phyloP scores from a whole-genome alignment of 2,329 filamentous ascomycete species.

The Exophiala bonariae region DNA sequence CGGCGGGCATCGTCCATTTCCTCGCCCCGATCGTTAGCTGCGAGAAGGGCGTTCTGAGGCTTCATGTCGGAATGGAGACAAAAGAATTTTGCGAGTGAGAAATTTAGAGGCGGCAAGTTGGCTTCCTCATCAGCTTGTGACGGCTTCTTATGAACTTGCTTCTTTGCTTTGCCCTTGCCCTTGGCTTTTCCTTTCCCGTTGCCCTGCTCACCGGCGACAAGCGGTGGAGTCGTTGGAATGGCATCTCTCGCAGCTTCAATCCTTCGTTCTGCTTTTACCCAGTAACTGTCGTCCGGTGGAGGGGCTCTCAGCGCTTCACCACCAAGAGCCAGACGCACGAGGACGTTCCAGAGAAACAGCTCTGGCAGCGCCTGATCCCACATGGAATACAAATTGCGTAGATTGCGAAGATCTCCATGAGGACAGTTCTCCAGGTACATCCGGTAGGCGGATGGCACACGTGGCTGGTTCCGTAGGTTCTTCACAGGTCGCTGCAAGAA shows the following conservation, averaged over 20 bases:
- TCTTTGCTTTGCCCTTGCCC: background rate
- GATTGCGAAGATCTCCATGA: constrained; percentile 12
- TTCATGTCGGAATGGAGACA: constrained; percentile 95
- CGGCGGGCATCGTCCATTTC: background rate
- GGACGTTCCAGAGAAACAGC: constrained; percentile 26
- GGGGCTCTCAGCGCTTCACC: constrained; percentile 12
- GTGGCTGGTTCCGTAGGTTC: background rate
- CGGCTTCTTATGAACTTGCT: background rate
- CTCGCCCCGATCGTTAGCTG: background rate
- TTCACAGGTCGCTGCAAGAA: background rate
- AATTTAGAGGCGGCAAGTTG: background rate
- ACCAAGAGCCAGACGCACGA: constrained; percentile 17
- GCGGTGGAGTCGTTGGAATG: constrained; percentile 4
- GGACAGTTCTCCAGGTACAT: constrained; percentile 23
- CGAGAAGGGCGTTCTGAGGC: constrained; percentile 88
- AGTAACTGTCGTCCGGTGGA: constrained; percentile 7
- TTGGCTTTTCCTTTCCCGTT: background rate
- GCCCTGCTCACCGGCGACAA: background rate
- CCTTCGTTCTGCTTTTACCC: background rate
- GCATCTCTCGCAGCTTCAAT: too few relatives aligned
- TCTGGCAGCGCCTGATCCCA: constrained; percentile 23
- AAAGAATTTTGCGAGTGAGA: constrained; percentile 27
- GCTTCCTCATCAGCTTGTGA: background rate
- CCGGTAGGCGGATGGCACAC: constrained; percentile 2
- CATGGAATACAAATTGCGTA: constrained; percentile 16